Evolutionary conservation across 2,329 filamentous ascomycete species (phyloP).

Genomic region (Colletotrichum somersetense): DNA sequence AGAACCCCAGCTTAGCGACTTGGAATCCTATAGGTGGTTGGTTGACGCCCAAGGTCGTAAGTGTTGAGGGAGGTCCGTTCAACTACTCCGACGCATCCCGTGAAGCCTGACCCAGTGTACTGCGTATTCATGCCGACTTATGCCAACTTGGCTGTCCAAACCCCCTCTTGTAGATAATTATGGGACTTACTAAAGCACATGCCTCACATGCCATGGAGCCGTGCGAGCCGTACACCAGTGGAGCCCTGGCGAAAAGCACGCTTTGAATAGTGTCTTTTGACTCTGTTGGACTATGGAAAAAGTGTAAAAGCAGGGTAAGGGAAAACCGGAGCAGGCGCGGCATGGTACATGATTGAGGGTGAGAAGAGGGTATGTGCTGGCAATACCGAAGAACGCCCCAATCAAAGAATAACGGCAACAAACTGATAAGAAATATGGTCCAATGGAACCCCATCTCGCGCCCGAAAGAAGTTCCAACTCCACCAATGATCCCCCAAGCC

Average conservation of each 20-base stretch:
- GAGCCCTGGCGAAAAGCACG: conserved; percentile 4
- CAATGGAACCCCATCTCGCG: conserved; percentile 26
- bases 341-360: conserved; percentile 26
- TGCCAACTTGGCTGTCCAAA: conserved; percentile 9
- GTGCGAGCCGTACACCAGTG: background rate
- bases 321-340: conserved; percentile 6
- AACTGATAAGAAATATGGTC: conserved; percentile 32
- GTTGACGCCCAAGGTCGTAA: background rate
- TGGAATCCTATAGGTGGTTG: background rate
- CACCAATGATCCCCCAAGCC: conserved; percentile 29
- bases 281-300: conserved; percentile 34
- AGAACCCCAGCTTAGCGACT: background rate
- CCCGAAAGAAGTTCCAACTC: conserved; percentile 28
- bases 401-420: conserved; percentile 30
- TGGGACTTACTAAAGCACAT: background rate
- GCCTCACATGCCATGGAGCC: background rate
- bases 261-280: conserved; percentile 35
- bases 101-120: conserved; percentile 10
- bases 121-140: background rate
- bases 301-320: conserved; percentile 3
- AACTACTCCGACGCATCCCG: conserved; percentile 22
- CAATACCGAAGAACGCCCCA: conserved; percentile 31
- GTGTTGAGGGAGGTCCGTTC: conserved; percentile 6
- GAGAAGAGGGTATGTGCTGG: conserved; percentile 40
- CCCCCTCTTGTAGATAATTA: background rate